These are phyloP conservation scores for Agastache rugosa DNA, from an alignment of 257 asterid genomes.

Conservation along the genomic window DNA sequence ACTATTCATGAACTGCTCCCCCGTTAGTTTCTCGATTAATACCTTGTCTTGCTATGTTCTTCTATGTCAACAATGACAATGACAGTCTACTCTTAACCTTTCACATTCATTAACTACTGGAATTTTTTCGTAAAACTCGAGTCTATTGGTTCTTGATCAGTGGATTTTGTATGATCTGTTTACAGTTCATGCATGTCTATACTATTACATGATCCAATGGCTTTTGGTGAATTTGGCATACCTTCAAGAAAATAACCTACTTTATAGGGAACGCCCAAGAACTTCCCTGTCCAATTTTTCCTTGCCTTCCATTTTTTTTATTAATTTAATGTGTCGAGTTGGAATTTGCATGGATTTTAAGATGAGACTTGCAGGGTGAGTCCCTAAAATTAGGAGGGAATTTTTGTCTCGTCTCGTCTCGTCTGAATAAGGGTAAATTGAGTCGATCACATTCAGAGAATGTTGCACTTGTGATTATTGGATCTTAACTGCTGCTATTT, in stretches of 20 bases:
- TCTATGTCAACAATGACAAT: too few species aligned
- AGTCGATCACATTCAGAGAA: too few species aligned
- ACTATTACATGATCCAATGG: background rate
- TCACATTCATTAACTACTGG: too few species aligned
- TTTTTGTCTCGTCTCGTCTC: too few species aligned
- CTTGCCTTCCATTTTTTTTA: background rate
- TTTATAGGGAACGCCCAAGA: background rate
- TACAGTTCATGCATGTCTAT: background rate
- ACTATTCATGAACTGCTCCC: too few species aligned
- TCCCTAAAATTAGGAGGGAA: background rate
- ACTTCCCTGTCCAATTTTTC: background rate
- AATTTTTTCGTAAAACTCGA: too few species aligned
- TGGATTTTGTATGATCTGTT: background rate
- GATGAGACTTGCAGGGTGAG: background rate
- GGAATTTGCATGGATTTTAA: background rate
- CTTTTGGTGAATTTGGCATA: background rate
- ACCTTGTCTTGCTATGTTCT: too few species aligned
- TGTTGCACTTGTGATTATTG: background rate
- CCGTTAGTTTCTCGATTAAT: too few species aligned
- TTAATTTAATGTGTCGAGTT: background rate
- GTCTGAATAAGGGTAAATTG: too few species aligned
- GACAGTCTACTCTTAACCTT: too few species aligned
- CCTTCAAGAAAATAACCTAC: background rate
- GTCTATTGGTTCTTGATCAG: background rate
- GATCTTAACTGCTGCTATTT: background rate